Evolutionary conservation across 768 basidiomycete species (phyloP).

Genomic region (Cyathus striatus): DNA sequence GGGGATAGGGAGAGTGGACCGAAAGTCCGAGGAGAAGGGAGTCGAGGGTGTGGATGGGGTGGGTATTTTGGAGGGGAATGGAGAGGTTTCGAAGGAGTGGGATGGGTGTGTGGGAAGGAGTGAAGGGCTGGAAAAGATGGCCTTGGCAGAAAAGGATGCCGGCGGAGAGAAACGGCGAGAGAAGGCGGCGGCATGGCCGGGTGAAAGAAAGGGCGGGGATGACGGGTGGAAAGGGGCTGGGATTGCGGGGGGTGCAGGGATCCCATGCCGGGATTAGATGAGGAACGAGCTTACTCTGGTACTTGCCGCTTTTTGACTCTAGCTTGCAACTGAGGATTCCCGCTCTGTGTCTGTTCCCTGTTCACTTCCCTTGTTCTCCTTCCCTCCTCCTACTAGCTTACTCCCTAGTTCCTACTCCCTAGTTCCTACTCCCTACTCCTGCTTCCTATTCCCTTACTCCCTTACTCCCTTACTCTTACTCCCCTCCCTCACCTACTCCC

Average conservation of each 20-base stretch:
- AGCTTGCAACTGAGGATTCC: too few species aligned
- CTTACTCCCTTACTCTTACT: background rate
- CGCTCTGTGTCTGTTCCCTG: background rate
- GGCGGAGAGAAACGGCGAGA: conserved; percentile 24
- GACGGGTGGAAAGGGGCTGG: too few species aligned
- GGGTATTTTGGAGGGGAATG: conserved; percentile 1
- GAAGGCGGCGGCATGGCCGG: conserved; percentile 13
- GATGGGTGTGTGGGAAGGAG: conserved; percentile 1
- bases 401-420: background rate
- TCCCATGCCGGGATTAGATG: too few species aligned
- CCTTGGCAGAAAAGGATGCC: conserved; percentile 16
- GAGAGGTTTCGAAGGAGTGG: background rate
- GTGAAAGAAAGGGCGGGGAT: too few species aligned
- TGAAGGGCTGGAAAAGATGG: conserved; percentile 1
- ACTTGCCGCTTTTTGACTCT: too few species aligned
- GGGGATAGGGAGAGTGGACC: background rate
- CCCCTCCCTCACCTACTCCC: conserved; percentile 2
- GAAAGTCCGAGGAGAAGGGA: conserved; percentile 2
- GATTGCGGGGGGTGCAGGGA: too few species aligned
- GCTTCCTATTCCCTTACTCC: background rate
- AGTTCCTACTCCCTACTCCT: background rate
- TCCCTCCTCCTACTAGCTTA: background rate
- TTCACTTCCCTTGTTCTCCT: background rate
- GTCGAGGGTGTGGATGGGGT: conserved; percentile 1
- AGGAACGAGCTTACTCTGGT: too few species aligned